Conservation (phyloP, 1,284 basidiomycete genomes). For the Pholiota adiposa region DNA sequence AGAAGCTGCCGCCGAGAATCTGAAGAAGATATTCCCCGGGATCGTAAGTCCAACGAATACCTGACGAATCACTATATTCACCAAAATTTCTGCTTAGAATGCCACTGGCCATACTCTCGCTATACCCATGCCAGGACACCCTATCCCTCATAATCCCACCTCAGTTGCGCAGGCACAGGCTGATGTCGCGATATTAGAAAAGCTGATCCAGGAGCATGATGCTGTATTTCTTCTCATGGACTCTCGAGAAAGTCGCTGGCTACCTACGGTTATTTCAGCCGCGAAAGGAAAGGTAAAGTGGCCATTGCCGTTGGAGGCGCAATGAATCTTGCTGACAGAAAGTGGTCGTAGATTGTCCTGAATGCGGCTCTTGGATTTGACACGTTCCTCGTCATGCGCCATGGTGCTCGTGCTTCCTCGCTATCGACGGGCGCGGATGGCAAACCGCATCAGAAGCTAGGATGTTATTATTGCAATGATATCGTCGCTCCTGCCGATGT, state of each 20-base stretch:
- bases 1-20: conserved; percentile 83
- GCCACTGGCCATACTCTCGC: conserved; percentile 76
- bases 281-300: conserved; percentile 86
- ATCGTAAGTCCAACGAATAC: conserved; percentile 59
- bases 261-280: conserved; percentile 89
- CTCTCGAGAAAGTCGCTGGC: conserved; percentile 93
- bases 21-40: conserved; percentile 92
- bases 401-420: conserved; percentile 67
- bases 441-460: conserved; percentile 53
- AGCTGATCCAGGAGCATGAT: conserved; percentile 84
- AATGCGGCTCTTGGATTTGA: conserved; percentile 98
- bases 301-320: conserved; percentile 15
- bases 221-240: conserved; percentile 97
- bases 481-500: conserved; percentile 96
- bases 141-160: conserved; percentile 59
- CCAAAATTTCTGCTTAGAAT: conserved; percentile 53
- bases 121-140: conserved; percentile 98
- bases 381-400: conserved; percentile 96
- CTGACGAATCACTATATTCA: background rate
- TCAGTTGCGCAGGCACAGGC: conserved; percentile 61
- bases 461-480: conserved; percentile 99
- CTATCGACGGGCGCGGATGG: conserved; percentile 37
- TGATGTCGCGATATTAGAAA: conserved; percentile 76
- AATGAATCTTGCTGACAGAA: background rate
- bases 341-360: conserved; percentile 73